phyloP scores from a whole-genome alignment of 208 protist genomes.

The Crithidia thermophila region DNA sequence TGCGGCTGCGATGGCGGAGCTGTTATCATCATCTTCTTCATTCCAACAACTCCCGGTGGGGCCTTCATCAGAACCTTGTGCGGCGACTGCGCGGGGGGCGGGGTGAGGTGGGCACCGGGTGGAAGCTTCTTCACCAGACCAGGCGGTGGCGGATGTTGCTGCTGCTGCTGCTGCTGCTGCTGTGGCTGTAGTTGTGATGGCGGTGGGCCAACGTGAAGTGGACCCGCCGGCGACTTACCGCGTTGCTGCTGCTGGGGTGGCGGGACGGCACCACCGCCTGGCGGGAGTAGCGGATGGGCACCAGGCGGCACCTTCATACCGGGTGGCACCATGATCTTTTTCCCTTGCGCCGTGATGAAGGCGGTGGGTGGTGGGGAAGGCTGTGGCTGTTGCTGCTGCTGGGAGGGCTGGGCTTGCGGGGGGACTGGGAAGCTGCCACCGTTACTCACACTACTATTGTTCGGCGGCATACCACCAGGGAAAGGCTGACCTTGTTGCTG shows the following conservation, averaged over 20 bases:
- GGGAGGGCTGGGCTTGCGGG: background rate
- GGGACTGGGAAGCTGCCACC: background rate
- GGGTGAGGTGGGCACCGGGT: background rate
- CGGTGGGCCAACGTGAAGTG: background rate
- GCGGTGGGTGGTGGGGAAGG: background rate
- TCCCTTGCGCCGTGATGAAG: conserved; percentile 3
- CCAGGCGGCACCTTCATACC: conserved; percentile 12
- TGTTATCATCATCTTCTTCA: conserved; percentile 8
- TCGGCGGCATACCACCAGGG: too few species aligned
- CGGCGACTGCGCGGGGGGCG: conserved; percentile 2
- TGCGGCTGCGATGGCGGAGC: background rate
- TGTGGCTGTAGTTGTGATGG: conserved; percentile 1
- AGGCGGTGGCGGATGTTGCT: too few species aligned
- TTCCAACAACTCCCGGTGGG: background rate
- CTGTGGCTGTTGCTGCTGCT: background rate
- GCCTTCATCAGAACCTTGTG: conserved; percentile 8
- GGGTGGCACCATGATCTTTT: conserved; percentile 22
- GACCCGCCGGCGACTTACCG: background rate
- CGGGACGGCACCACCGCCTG: background rate
- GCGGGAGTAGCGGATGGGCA: background rate
- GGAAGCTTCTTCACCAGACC: conserved; percentile 13
- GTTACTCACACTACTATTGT: too few species aligned
- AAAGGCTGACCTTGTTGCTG: background rate
- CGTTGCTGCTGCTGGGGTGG: background rate
- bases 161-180: background rate